Evolutionary conservation across 768 basidiomycete genomes (phyloP).

Genomic region (Tephrocybe rancida): DNA sequence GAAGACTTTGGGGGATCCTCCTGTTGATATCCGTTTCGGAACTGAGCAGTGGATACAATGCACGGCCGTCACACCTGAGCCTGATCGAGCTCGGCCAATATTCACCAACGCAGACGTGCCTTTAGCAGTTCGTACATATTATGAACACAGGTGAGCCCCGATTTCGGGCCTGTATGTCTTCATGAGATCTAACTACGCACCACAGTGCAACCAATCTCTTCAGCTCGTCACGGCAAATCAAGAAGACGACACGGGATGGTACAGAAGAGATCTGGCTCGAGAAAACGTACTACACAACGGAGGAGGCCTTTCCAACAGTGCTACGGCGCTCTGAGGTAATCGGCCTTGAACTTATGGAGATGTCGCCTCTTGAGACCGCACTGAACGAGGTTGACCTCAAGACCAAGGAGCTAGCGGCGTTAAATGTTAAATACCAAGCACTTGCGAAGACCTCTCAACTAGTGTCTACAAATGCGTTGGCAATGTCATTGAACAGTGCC

Average conservation of each 20-base stretch:
- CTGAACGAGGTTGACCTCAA: constrained; percentile 79
- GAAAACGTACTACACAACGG: constrained; percentile 85
- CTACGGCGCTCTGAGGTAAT: constrained; percentile 88
- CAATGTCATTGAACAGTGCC: constrained; percentile 84
- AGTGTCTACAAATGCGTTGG: constrained; percentile 77
- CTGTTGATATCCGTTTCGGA: constrained; percentile 79
- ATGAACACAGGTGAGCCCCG: constrained; percentile 72
- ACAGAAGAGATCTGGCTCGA: constrained; percentile 83
- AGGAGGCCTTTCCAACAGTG: constrained; percentile 90
- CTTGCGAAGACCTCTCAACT: constrained; percentile 75
- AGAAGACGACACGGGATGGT: constrained; percentile 64
- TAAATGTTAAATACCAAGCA: constrained; percentile 74
- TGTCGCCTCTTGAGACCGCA: constrained; percentile 86
- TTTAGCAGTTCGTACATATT: constrained; percentile 77
- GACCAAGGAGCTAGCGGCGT: constrained; percentile 72
- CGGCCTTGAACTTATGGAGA: constrained; percentile 66
- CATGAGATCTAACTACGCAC: background rate
- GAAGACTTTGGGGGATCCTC: constrained; percentile 72
- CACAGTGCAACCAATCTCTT: constrained; percentile 81
- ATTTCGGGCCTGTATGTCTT: too few species aligned
- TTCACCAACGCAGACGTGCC: constrained; percentile 88
- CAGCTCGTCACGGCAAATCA: constrained; percentile 70
- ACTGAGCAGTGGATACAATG: constrained; percentile 88
- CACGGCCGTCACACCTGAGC: constrained; percentile 82
- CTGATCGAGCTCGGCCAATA: constrained; percentile 73